Percentiles rank a stretch among this genome's conserved stretches.
phyloP scores from a whole-genome alignment of 2,329 filamentous ascomycete species.

The Ascochyta koolunga region DNA sequence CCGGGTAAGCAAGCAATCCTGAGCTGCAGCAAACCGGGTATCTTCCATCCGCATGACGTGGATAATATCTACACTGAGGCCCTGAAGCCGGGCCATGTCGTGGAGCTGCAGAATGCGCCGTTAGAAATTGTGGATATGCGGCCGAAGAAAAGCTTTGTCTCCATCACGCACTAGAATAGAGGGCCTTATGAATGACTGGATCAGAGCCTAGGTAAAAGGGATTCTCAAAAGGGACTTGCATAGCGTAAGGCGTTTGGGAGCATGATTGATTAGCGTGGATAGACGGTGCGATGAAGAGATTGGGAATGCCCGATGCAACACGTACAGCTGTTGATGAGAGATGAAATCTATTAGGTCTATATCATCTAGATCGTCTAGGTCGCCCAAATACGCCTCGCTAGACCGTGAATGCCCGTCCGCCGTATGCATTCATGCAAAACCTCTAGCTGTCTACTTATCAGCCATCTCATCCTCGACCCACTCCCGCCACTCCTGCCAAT shows the following conservation, averaged over 20 bases:
- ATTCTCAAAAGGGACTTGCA: neutral
- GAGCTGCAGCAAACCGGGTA: slow-evolving; percentile 74
- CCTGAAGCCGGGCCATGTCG: slow-evolving; percentile 62
- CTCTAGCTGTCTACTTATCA: neutral
- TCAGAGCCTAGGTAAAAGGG: neutral
- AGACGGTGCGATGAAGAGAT: too few relatives aligned
- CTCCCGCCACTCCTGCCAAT: slow-evolving; percentile 80
- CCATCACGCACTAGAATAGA: neutral
- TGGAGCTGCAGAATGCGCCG: slow-evolving; percentile 61
- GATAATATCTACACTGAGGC: slow-evolving; percentile 81
- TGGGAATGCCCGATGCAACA: too few relatives aligned
- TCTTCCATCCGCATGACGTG: slow-evolving; percentile 81
- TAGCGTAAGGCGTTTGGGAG: slow-evolving; percentile 5
- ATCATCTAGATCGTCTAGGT: neutral
- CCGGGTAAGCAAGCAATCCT: slow-evolving; percentile 87
- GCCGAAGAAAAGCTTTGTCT: slow-evolving; percentile 31
- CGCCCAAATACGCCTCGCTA: neutral
- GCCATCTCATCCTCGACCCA: slow-evolving; percentile 61
- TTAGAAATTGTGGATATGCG: slow-evolving; percentile 71
- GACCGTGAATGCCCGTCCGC: neutral
- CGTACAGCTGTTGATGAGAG: too few relatives aligned
- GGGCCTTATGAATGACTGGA: neutral
- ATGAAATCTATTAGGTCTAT: slow-evolving; percentile 2
- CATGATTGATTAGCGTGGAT: neutral
- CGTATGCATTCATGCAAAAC: neutral